Evolutionary conservation across 1,284 basidiomycete genomes (phyloP), one percentile per base, ranked within the genome.

Genomic region (Tilletia walkeri): DNA sequence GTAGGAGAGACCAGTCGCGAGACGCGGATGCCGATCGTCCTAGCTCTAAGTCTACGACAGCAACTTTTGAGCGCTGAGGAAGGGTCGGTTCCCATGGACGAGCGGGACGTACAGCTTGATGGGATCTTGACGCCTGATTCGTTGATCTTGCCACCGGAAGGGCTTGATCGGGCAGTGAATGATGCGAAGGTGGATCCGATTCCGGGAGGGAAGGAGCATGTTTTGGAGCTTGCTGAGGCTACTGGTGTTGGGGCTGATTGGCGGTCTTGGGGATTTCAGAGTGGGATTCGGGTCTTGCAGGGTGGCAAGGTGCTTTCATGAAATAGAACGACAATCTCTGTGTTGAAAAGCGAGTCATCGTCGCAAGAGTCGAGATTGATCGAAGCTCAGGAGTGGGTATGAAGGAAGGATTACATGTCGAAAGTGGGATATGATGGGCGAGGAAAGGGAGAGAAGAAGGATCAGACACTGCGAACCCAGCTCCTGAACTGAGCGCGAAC

Each of bases 41-140:
- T 30, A 14, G 47, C 39, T 49, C 67, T 53, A 18, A 48, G 45
- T 39, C 34, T 49, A 49, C 65, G 38, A 49, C 67, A 39, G 34
- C 38, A 49, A 39, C 53, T 24, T 10, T 38, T 68, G 18, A 18
- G 20, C n/a, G 24, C 14, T 14, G 54, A 56, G 18, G 20, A 12
- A 34, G 18, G 24, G 24, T 56, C 54, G 38, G 82, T 84, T 10
- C 83, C 83, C 6, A 73, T 77, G 12, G 81, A 82, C 49, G 80
- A 84, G 67, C 77, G 74, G 50, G 84, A 84, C 69, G 75, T 77
- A 9, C 65, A 79, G 30, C 76, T 82, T 9, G 82, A 84, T 50
- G 73, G 73, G 6, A 77, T 84, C 65, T 67, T 84, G 18, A 75
- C 78, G n/a, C 79, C 83, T 14, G 72, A 76, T 20, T 36, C 70